Conservation (phyloP, 306 rosid species). For the Quercus suber region DNA sequence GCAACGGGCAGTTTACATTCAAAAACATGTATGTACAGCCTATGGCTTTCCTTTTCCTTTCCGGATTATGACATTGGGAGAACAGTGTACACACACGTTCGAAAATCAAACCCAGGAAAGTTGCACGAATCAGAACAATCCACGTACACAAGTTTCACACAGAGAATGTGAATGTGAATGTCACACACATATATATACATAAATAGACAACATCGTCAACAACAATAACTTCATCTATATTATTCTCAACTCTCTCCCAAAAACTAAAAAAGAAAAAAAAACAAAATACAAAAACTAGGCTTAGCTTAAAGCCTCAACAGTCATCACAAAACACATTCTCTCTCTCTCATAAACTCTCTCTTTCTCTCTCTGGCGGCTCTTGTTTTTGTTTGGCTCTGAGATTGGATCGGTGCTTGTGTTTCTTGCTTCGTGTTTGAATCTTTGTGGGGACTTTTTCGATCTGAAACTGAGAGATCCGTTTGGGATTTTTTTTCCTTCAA, state of each 20-base stretch:
- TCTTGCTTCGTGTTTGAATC: background rate
- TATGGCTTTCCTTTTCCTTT: too few species aligned
- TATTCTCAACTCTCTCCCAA: background rate
- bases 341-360: background rate
- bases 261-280: background rate
- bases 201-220: background rate
- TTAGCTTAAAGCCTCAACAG: conserved; percentile 47
- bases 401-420: conserved; percentile 49
- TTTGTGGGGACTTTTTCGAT: conserved; percentile 10
- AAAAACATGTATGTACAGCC: too few species aligned
- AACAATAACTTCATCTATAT: background rate
- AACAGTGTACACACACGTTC: too few species aligned
- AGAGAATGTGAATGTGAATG: background rate
- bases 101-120: too few species aligned
- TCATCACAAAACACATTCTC: conserved; percentile 20
- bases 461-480: conserved; percentile 23
- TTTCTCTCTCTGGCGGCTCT: conserved; percentile 65
- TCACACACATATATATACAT: background rate
- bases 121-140: too few species aligned
- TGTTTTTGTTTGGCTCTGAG: conserved; percentile 26
- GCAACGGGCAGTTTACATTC: too few species aligned
- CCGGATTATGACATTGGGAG: too few species aligned
- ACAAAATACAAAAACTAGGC: conserved; percentile 8
- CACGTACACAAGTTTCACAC: too few species aligned
- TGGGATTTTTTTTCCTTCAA: conserved; percentile 8